Evolutionary conservation across 1,284 basidiomycete genomes (phyloP).

Genomic region (Blastosporella zonata): DNA sequence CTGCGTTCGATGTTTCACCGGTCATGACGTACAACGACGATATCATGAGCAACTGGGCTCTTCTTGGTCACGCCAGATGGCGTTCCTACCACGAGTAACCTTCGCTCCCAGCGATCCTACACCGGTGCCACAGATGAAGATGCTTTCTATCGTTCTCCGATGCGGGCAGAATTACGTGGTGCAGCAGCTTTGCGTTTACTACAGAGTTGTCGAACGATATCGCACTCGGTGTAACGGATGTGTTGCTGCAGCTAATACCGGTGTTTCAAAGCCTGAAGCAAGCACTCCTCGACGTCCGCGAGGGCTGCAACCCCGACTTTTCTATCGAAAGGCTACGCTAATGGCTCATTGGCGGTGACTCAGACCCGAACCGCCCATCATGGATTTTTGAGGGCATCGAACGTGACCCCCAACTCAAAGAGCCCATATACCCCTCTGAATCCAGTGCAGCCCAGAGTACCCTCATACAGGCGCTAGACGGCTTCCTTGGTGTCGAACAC

Average conservation of each 20-base stretch:
- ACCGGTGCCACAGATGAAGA: constrained; percentile 80
- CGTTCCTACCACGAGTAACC: constrained; percentile 42
- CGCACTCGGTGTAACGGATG: constrained; percentile 77
- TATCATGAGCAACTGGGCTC: constrained; percentile 88
- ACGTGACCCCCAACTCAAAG: constrained; percentile 42
- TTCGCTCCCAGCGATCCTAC: constrained; percentile 68
- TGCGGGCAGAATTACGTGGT: constrained; percentile 84
- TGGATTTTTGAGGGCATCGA: constrained; percentile 80
- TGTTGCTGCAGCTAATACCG: constrained; percentile 61
- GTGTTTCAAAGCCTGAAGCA: constrained; percentile 65
- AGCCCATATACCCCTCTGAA: constrained; percentile 71
- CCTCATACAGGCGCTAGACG: constrained; percentile 85
- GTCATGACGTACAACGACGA: constrained; percentile 91
- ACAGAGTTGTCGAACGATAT: constrained; percentile 86
- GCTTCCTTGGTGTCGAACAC: constrained; percentile 83
- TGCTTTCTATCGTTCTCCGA: constrained; percentile 85
- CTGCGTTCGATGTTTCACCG: constrained; percentile 82
- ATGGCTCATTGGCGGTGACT: constrained; percentile 88
- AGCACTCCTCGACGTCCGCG: constrained; percentile 62
- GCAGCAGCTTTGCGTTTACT: constrained; percentile 83
- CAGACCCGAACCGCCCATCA: constrained; percentile 50
- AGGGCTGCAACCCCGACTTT: constrained; percentile 77
- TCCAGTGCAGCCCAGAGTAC: constrained; percentile 91
- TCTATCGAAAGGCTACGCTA: constrained; percentile 85
- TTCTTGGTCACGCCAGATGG: constrained; percentile 27